Conservation (phyloP, 2,329 filamentous ascomycete genomes). For the Fusarium xyrophilum region DNA sequence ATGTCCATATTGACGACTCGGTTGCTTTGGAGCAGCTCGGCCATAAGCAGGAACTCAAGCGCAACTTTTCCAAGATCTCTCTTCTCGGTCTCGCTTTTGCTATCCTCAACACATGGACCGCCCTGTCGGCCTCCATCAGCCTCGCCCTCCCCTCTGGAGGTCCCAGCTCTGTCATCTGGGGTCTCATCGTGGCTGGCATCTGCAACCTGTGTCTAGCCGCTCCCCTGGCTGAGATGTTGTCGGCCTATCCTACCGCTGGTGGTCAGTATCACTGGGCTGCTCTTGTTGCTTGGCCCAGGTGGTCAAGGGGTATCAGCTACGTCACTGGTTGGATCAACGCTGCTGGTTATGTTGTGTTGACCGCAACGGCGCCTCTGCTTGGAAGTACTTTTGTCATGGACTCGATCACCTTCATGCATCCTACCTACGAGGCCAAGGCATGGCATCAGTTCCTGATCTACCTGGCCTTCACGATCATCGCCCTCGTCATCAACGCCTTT, state of each 20-base stretch:
- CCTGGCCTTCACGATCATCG: conserved; percentile 66
- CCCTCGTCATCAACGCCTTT: conserved; percentile 71
- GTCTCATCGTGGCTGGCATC: conserved; percentile 64
- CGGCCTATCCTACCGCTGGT: conserved; percentile 65
- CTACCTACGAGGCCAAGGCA: conserved; percentile 61
- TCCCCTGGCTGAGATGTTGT: conserved; percentile 74
- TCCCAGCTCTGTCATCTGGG: conserved; percentile 75
- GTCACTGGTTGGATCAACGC: conserved; percentile 77
- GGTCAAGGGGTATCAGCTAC: conserved; percentile 70
- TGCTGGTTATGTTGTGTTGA: conserved; percentile 74
- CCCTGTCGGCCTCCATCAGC: conserved; percentile 55
- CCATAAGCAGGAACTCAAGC: conserved; percentile 57
- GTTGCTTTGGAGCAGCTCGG: conserved; percentile 54
- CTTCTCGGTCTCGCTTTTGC: conserved; percentile 58
- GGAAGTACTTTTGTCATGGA: conserved; percentile 72
- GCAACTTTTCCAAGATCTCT: conserved; percentile 57
- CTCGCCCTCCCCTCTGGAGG: conserved; percentile 72
- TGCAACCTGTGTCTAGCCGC: conserved; percentile 75
- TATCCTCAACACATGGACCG: conserved; percentile 60
- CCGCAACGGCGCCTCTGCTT: conserved; percentile 71
- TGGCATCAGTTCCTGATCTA: conserved; percentile 81
- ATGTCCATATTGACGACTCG: conserved; percentile 44
- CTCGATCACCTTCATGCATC: conserved; percentile 67
- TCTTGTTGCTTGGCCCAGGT: conserved; percentile 65
- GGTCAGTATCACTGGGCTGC: conserved; percentile 78